phyloP scores from a whole-genome alignment of 805 yeast genomes.

The Candida michaelii region DNA sequence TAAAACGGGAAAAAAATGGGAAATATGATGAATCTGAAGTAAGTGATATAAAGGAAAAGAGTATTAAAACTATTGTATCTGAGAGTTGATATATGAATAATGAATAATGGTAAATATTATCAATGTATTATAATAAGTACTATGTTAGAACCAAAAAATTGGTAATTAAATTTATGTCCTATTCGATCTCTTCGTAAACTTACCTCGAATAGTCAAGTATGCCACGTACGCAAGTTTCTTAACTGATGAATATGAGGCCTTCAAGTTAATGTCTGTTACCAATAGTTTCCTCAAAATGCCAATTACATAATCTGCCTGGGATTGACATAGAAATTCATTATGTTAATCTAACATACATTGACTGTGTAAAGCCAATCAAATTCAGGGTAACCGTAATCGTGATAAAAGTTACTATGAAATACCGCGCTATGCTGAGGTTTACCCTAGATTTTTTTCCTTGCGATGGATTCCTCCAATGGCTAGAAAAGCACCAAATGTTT shows the following conservation, averaged over 20 bases:
- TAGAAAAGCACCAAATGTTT: constrained; percentile 12
- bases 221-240: no score
- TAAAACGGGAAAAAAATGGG: constrained; percentile 31
- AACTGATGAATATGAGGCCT: no score
- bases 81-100: constrained; percentile 7
- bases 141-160: no score
- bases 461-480: constrained; percentile 6
- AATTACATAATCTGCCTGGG: no score
- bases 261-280: no score
- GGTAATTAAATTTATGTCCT: no score
- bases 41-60: constrained; percentile 18
- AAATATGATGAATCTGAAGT: constrained; percentile 26
- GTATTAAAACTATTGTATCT: constrained; percentile 7
- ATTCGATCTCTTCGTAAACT: background rate
- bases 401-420: constrained; percentile 7
- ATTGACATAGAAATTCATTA: no score
- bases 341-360: no score
- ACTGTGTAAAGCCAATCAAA: constrained; percentile 1
- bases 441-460: background rate
- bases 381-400: constrained; percentile 15
- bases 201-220: no score
- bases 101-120: constrained; percentile 6
- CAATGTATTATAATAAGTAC: constrained; percentile 8
- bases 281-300: no score
- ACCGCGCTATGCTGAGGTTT: background rate